Conservation (phyloP, 1,139 yeast species). For the Taphrina communis region DNA sequence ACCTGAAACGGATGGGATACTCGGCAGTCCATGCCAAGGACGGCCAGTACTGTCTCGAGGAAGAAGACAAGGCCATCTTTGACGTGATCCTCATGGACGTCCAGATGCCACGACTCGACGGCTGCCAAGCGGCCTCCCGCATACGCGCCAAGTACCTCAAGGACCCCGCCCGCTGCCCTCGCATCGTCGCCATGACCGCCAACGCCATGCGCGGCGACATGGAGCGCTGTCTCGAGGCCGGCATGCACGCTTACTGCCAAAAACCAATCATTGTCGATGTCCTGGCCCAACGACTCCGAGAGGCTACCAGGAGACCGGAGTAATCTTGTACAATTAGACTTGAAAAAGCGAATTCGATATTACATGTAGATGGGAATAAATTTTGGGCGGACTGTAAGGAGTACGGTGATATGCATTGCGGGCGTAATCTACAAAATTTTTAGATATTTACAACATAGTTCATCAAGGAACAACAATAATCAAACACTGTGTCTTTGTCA, state of each 20-base stretch:
- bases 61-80: slow-evolving; percentile 67
- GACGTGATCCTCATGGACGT: slow-evolving; percentile 93
- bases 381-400: background rate
- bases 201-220: slow-evolving; percentile 91
- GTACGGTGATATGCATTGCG: slow-evolving; percentile 2
- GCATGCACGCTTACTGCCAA: slow-evolving; percentile 88
- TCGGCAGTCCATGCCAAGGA: slow-evolving; percentile 51
- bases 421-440: background rate
- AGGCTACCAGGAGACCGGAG: slow-evolving; percentile 19
- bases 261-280: slow-evolving; percentile 60
- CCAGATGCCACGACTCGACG: slow-evolving; percentile 95
- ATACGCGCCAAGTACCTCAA: slow-evolving; percentile 48
- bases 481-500: background rate
- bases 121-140: slow-evolving; percentile 71
- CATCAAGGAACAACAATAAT: background rate
- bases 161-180: slow-evolving; percentile 13
- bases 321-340: background rate
- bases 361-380: background rate
- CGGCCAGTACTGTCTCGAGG: slow-evolving; percentile 81
- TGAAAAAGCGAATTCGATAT: background rate
- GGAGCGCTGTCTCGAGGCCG: slow-evolving; percentile 78
- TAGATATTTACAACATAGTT: background rate
- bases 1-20: slow-evolving; percentile 33
- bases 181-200: slow-evolving; percentile 87
- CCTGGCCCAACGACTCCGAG: slow-evolving; percentile 30